Percentiles rank a stretch among this genome's conserved stretches.
Evolutionary conservation across 139 green algal genomes (phyloP).

Genomic region (Auxenochlorella pyrenoidosa): DNA sequence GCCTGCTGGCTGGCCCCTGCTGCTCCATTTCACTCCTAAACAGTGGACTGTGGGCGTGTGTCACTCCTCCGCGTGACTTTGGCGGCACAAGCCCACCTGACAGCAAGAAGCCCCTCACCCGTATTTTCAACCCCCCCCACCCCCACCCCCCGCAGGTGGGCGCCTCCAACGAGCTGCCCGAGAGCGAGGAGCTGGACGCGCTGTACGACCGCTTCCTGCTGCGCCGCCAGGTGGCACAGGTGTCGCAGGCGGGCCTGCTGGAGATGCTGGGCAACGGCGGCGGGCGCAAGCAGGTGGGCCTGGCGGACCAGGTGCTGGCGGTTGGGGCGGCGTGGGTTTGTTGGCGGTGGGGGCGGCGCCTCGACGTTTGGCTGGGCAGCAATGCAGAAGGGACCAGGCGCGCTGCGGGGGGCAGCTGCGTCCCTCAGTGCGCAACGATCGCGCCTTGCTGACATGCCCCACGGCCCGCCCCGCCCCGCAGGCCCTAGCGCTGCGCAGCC

Average conservation of each 20-base stretch:
- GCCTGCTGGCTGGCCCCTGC: no score
- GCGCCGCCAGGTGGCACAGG: slow-evolving; percentile 76
- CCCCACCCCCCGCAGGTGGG: slow-evolving; percentile 67
- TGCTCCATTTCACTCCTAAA: no score
- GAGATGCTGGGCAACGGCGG: slow-evolving; percentile 49
- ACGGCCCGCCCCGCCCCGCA: not conserved
- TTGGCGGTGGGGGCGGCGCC: no score
- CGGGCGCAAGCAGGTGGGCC: slow-evolving; percentile 15
- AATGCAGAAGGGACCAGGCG: no score
- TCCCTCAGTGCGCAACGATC: no score
- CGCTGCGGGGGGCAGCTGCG: no score
- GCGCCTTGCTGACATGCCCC: not conserved
- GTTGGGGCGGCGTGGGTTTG: no score
- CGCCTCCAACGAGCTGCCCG: slow-evolving; percentile 95
- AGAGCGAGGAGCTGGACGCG: slow-evolving; percentile 95
- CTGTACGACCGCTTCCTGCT: slow-evolving; percentile 97
- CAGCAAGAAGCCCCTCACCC: no score
- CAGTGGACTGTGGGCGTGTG: no score
- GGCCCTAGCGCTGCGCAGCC: slow-evolving; percentile 34
- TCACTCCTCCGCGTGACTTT: no score
- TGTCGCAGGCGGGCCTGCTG: slow-evolving; percentile 30
- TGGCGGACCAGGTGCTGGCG: no score
- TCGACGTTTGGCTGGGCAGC: not conserved
- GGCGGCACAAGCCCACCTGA: no score
- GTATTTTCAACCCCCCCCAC: slow-evolving; percentile 48